Base-by-base conservation (phyloP, 2,329 filamentous ascomycete genomes). In the Aspergillus melleus region DNA sequence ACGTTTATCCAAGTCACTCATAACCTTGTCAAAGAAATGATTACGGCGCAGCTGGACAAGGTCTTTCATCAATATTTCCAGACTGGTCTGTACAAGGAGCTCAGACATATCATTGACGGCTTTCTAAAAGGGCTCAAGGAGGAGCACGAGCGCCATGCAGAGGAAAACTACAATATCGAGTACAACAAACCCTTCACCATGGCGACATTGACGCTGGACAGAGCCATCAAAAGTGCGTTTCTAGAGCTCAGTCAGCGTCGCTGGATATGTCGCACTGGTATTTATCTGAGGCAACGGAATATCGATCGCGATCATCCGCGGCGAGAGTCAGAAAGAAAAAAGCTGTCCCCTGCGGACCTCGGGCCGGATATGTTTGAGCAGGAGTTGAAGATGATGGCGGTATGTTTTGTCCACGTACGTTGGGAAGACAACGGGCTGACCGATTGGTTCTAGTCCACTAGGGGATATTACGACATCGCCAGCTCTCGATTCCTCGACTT, bases 121-220 rank as follows among this genome's bases (percentile, higher is more conserved):
- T 83, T 83, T 0, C 72, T 89, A 0, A 70, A 75, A 1, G 67
- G 72, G 0, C 79, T 86, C 0, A 46, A 75, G 2, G 30, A 56
- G 0, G 66, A 71, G 2, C 79, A 55, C 70, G 70, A 24, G 68
- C 84, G 11, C 74, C 81, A 66, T 79, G 83, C 66, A 70, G 81
- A 4, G 63, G 82, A 81, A 0, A 77, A 84, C 2, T 87, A 83
- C 65, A 64, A 76, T 0, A 80, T 86, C 1, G 87, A 90, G 64
- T 76, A 76, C 0, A 75, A 80, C 8, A 80, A 83, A 2, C 78
- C 88, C 0, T 86, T 86, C 61, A 89, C 86, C 0, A 81, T 86
- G 66, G 72, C 73, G 1, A 65, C 61, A 9, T 20, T 29, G 0
- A 53, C 68, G 0, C 70, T 75, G 2, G 68, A 71, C 1, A 55